Evolutionary conservation across 1,284 basidiomycete genomes (phyloP).

Genomic region (Coniferiporia weirii): DNA sequence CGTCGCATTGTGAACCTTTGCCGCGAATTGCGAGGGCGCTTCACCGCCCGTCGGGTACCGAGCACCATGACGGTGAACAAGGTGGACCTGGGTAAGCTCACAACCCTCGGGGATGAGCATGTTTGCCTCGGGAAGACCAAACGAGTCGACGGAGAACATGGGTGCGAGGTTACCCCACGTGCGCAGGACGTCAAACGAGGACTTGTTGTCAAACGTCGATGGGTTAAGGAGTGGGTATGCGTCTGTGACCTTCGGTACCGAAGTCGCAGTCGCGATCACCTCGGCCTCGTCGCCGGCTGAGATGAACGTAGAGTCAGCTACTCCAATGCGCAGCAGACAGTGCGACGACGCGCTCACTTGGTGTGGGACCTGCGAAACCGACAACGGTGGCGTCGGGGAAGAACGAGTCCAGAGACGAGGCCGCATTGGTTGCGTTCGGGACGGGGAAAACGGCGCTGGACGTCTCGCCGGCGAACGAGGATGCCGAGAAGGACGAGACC

Average conservation of each 20-base stretch:
- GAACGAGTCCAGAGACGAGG: constrained; percentile 23
- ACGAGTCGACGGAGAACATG: constrained; percentile 52
- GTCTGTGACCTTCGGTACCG: constrained; percentile 32
- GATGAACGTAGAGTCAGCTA: not conserved
- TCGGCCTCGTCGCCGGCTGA: constrained; percentile 45
- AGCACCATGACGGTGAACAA: constrained; percentile 49
- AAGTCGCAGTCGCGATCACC: constrained; percentile 41
- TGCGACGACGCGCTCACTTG: constrained; percentile 27
- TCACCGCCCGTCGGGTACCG: constrained; percentile 17
- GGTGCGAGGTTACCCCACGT: constrained; percentile 57
- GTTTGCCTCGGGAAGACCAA: constrained; percentile 47
- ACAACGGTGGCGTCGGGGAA: constrained; percentile 41
- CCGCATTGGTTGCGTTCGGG: constrained; percentile 26
- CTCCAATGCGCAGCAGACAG: too few species aligned
- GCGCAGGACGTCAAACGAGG: constrained; percentile 39
- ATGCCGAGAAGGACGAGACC: constrained; percentile 20
- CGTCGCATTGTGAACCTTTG: constrained; percentile 17
- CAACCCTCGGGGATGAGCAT: constrained; percentile 47
- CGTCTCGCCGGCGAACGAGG: constrained; percentile 32
- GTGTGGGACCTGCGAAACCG: constrained; percentile 42
- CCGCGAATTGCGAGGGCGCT: constrained; percentile 5
- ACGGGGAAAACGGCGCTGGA: constrained; percentile 30
- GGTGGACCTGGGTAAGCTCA: constrained; percentile 45
- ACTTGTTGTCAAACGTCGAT: constrained; percentile 32
- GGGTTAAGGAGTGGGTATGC: constrained; percentile 36